Conservation (phyloP, 2,329 filamentous ascomycete species). For the Fusarium camptoceras region DNA sequence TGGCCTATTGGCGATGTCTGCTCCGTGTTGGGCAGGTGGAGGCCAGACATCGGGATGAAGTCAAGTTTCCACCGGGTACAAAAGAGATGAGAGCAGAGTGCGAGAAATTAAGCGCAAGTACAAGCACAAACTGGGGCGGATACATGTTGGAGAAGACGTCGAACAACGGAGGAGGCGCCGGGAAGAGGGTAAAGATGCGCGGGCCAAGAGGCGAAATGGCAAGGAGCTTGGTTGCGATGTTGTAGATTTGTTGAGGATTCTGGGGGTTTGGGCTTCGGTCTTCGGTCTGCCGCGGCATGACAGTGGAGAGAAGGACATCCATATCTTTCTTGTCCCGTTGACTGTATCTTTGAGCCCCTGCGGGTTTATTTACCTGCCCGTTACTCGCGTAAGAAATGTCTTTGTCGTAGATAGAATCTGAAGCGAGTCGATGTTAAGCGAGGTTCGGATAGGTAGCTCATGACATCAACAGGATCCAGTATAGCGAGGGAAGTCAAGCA, state of each 20-base stretch:
- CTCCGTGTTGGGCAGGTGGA: slow-evolving; percentile 10
- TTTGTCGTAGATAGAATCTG: background rate
- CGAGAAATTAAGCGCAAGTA: background rate
- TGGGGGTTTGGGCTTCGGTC: slow-evolving; percentile 20
- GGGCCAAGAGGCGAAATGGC: slow-evolving; percentile 39
- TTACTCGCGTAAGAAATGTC: background rate
- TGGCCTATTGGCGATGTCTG: slow-evolving; percentile 1
- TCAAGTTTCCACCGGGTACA: slow-evolving; percentile 31
- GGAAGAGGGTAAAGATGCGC: slow-evolving; percentile 39
- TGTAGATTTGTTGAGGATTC: slow-evolving; percentile 43
- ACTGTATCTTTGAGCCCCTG: background rate
- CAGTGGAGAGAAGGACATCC: slow-evolving; percentile 16
- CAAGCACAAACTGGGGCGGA: slow-evolving; percentile 6
- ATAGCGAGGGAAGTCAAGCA: background rate
- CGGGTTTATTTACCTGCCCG: slow-evolving; percentile 1
- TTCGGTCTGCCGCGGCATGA: slow-evolving; percentile 28
- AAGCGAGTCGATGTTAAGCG: background rate
- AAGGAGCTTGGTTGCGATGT: slow-evolving; percentile 24
- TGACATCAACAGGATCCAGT: background rate
- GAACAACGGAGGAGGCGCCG: slow-evolving; percentile 37
- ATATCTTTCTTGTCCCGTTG: background rate
- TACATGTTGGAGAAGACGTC: slow-evolving; percentile 26
- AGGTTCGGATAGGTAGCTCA: background rate
- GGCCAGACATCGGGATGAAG: slow-evolving; percentile 5
- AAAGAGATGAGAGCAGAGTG: slow-evolving; percentile 5